Evolutionary conservation across 768 basidiomycete genomes (phyloP).

Genomic region (Baorangia bicolor): DNA sequence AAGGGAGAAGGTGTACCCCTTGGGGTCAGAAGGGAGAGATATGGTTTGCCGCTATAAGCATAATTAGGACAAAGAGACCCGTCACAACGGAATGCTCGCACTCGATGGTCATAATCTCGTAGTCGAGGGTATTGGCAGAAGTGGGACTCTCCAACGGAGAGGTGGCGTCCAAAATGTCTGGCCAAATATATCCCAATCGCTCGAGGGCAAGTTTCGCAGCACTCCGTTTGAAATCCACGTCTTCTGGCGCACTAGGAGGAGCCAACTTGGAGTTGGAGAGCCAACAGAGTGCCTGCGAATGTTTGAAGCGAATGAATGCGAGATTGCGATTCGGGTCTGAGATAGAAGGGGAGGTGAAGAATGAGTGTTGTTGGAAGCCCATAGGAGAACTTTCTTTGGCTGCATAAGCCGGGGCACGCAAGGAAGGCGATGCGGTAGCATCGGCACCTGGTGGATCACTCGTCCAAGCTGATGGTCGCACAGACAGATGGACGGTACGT

Average conservation of each 20-base stretch:
- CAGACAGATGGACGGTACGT: slow-evolving; percentile 69
- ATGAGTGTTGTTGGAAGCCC: background rate
- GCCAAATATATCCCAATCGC: slow-evolving; percentile 42
- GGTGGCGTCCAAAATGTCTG: slow-evolving; percentile 39
- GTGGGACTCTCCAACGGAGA: slow-evolving; percentile 24
- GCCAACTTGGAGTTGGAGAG: slow-evolving; percentile 23
- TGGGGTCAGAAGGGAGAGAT: slow-evolving; percentile 50
- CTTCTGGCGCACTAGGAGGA: slow-evolving; percentile 10
- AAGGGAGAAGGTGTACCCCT: slow-evolving; percentile 50
- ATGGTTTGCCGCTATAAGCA: slow-evolving; percentile 36
- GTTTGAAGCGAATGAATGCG: slow-evolving; percentile 24
- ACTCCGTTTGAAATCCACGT: slow-evolving; percentile 14
- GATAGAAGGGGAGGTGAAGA: background rate
- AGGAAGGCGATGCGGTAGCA: slow-evolving; percentile 13
- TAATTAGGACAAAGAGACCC: slow-evolving; percentile 2
- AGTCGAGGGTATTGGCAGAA: slow-evolving; percentile 31
- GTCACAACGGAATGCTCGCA: slow-evolving; percentile 6
- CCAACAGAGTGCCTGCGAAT: slow-evolving; percentile 25
- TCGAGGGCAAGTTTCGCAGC: slow-evolving; percentile 31
- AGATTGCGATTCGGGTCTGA: slow-evolving; percentile 4
- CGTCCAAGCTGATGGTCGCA: slow-evolving; percentile 79
- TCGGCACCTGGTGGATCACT: slow-evolving; percentile 44
- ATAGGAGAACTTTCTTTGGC: background rate
- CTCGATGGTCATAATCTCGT: slow-evolving; percentile 27
- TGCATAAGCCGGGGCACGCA: background rate